Evolutionary conservation across 495 filamentous ascomycete genomes (phyloP).

Genomic region (Aspergillus steynii): DNA sequence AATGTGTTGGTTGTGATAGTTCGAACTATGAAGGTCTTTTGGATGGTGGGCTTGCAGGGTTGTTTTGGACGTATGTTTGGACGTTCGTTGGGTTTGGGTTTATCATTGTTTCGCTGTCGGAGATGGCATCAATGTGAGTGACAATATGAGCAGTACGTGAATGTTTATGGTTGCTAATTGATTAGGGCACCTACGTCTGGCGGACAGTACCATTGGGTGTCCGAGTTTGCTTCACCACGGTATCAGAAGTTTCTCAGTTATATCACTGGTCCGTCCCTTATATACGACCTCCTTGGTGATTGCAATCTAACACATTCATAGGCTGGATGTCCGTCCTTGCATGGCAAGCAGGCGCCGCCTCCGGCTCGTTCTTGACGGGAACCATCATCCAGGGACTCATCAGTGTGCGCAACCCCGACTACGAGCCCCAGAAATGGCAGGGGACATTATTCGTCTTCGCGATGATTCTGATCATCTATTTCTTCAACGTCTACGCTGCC

Average conservation of each 20-base stretch:
- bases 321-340: constrained; percentile 43
- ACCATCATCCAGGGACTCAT: constrained; percentile 45
- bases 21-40: constrained; percentile 15
- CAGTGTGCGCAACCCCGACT: constrained; percentile 33
- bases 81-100: constrained; percentile 21
- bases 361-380: constrained; percentile 33
- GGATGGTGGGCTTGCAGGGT: constrained; percentile 20
- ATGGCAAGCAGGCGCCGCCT: constrained; percentile 39
- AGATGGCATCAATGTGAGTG: constrained; percentile 33
- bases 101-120: constrained; percentile 27
- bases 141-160: too few species aligned
- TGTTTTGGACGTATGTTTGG: constrained; percentile 22
- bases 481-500: constrained; percentile 42
- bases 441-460: constrained; percentile 47
- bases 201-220: constrained; percentile 41
- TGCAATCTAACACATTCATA: constrained; percentile 1
- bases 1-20: neutral
- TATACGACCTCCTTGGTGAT: neutral
- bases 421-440: constrained; percentile 40
- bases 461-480: constrained; percentile 29
- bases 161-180: neutral
- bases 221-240: constrained; percentile 27
- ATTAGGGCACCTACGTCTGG: constrained; percentile 39
- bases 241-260: constrained; percentile 46
- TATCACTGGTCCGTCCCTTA: constrained; percentile 24